Evolutionary conservation across 1,284 basidiomycete species (phyloP), one percentile per base, ranked within the genome.

Genomic region (Puccinia polysora): DNA sequence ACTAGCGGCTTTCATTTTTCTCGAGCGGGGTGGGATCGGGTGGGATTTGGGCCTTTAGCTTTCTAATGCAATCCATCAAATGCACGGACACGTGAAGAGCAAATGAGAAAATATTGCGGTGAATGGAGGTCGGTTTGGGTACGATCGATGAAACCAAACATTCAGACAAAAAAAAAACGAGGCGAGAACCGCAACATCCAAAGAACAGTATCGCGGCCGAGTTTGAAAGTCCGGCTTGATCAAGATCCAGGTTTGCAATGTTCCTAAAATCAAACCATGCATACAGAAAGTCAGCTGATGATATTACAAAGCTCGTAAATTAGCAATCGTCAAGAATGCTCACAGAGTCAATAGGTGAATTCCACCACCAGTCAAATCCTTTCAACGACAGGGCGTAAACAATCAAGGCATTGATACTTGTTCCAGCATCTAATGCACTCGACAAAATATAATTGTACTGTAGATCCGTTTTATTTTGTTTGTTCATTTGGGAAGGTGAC

Each of bases 381-480:
- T 60, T 53, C 20, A 69, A 59, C 25, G 55, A 47, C 12, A 78
- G 58, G 0, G 77, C n/a, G 73, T 78, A 79, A n/a, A 78, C 73
- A 2, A 75, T 59, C 23, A 79, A 65, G 0, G 78, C 78, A 53
- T 79, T 77, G 47, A 79, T 75, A 38, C 73, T 75, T 1, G 78
- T 78, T 4, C 77, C 78, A 2, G 78, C 78, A 69, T 79, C 78
- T 45, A 77, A 71, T 4, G 76, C 76, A 8, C 65, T 65, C 14
- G 74, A 74, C 43, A 77, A 74, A n/a, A 77, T 74, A 72, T 77
- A 77, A 63, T 70, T 69, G 65, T 74, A 76, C 75, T 76, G 49
- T 34, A 23, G 7, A 53, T 12, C 25, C 8, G 38, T n/a, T 52
- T 15, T 15, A 50, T 38, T 3, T 18, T n/a, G 23, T 6, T 20